Base-by-base conservation (phyloP, 1,139 yeast species). In the Pichia norvegensis region DNA sequence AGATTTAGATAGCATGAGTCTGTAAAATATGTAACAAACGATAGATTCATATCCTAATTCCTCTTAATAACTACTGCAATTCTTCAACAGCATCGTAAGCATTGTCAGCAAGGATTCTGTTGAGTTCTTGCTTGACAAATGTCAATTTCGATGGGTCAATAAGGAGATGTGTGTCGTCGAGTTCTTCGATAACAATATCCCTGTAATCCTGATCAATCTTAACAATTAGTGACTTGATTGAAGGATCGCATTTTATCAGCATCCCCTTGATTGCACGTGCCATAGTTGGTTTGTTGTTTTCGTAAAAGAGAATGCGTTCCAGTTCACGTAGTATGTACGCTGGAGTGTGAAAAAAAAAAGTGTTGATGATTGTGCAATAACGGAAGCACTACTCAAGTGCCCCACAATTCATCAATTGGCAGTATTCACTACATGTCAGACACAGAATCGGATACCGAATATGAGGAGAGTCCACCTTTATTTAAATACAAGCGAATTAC, bases 161-260 rank as follows among this genome's bases (percentile, higher is more conserved):
- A 49, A 92, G 68, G 27, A 92, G 65, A 64, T 92, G 97, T 1
- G 94, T 85, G 38, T 90, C 97, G 61, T 92, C 97, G 42, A 92
- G 72, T 57, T 90, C 97, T 64, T 78, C 72, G 40, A 66, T 71
- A 6, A 88, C 84, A 4, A 87, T 81, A 49, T 88, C 95, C 46
- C 83, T 80, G 38, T 73, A 67, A 36, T 76, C 76, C 0, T 85
- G 68, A 62, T 88, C 96, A 38, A 88, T 84, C 58, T 82, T 85
- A 33, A 90, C 66, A 4, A 92, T 85, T 44, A 92, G 70, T 0
- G 97, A 96, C 52, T 81, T 74, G 52, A 92, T 88, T 0, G 97
- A 86, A 1, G 98, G 97, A 62, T 92, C 98, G 64, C 67, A 64
- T 48, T 62, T 56, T 14, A 64, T 55, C 43, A 64, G 49, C 20